Evolutionary conservation across 805 yeast species (phyloP), one percentile per base, ranked within the genome.

Genomic region (Cephaloascus albidus): DNA sequence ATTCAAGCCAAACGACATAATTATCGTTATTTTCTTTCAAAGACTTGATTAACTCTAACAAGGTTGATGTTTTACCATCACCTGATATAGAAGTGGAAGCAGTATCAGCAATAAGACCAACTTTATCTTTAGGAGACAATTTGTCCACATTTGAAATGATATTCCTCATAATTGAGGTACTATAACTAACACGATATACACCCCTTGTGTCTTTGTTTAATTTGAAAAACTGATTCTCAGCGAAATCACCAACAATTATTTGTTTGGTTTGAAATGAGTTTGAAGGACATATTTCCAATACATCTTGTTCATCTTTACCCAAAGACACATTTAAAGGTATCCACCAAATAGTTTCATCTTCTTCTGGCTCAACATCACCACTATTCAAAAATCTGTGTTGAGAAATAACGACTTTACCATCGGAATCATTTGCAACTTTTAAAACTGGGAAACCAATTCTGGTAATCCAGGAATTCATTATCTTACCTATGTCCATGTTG

Each of bases 401-500:
- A 18, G 54, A 55, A 26, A 79, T 54, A 15, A 55, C 52, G 45
- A 80, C 57, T 17, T 52, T 45, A 3, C 52, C 50, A 10, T 55
- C 64, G 4, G 58, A 55, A 40, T 65, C 60, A 5, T 53, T 40
- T 14, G 43, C 42, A 14, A 80, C 88, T 33, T 67, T 60, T 20
- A 85, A 48, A 20, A 81, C 65, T 3, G 95, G 95, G 61, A 65
- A 85, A 4, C 95, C 95, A 37, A 81, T 72, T 44, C 76, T 70
- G 39, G 72, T 67, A 46, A 83, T 82, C 95, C 95, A 85, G 17
- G 74, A 63, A 42, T 72, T 72, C 80, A 85, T 80, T 52, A 78
- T 68, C 19, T 54, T 41, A 43, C 65, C 65, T 31, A 85, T 74
- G 38, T 85, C 78, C 50, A 70, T 61, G 18, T 83, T 83, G 3